phyloP scores from a whole-genome alignment of 208 protist genomes.

The Giardia muris region DNA sequence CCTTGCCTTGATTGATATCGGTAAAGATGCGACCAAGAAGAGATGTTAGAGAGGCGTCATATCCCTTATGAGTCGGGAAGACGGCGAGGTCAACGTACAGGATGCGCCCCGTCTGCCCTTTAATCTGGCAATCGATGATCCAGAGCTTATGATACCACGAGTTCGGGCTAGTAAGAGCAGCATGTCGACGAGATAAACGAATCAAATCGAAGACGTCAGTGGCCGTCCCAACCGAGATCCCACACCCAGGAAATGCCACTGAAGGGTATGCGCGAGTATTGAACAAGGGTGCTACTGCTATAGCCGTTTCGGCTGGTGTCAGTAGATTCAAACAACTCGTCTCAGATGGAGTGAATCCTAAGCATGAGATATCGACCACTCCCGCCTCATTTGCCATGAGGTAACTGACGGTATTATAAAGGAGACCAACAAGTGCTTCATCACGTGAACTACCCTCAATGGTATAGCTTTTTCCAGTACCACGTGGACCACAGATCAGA shows the following conservation, averaged over 20 bases:
- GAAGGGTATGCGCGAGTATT: background rate
- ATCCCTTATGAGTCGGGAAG: background rate
- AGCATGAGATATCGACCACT: background rate
- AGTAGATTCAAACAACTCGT: background rate
- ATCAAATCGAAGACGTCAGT: background rate
- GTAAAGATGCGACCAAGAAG: background rate
- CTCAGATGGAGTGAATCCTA: background rate
- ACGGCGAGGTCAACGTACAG: background rate
- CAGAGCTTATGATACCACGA: background rate
- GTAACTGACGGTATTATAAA: background rate
- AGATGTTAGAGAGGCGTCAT: background rate
- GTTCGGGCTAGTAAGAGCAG: background rate
- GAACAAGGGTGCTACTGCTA: background rate
- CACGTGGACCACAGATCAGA: background rate
- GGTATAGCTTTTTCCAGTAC: background rate
- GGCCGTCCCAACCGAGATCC: background rate
- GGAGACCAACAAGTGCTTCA: background rate
- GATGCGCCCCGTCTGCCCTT: background rate
- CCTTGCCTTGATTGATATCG: background rate
- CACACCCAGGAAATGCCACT: background rate
- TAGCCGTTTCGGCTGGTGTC: background rate
- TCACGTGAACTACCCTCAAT: background rate
- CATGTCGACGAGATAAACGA: background rate
- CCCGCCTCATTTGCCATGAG: background rate
- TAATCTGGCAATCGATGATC: background rate